Conservation (phyloP, 2,329 filamentous ascomycete genomes). For the Berkeleyomyces basicola region DNA sequence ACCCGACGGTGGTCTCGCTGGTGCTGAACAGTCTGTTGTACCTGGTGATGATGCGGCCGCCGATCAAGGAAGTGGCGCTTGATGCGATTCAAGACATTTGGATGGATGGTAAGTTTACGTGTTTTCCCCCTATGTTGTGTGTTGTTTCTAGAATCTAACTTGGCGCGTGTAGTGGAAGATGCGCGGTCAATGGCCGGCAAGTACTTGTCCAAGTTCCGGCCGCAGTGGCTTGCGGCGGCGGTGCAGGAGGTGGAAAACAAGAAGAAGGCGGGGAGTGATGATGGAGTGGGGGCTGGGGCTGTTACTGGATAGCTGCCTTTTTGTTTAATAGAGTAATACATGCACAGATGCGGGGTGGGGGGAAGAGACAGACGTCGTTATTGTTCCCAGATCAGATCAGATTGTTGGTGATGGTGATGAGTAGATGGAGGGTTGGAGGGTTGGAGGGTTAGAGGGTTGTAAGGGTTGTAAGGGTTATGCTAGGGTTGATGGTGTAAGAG, state of each 20-base stretch:
- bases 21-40: constrained; percentile 50
- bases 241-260: constrained; percentile 4
- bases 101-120: constrained; percentile 42
- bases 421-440: too few species aligned
- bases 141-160: not conserved
- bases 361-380: not conserved
- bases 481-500: too few species aligned
- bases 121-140: not conserved
- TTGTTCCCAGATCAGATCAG: not conserved
- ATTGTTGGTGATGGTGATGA: too few species aligned
- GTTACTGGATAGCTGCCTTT: not conserved
- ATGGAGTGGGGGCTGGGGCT: not conserved
- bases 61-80: constrained; percentile 43
- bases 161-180: constrained; percentile 35
- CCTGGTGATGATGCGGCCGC: constrained; percentile 50
- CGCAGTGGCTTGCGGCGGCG: constrained; percentile 29
- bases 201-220: constrained; percentile 44
- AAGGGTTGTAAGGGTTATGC: too few species aligned
- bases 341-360: not conserved
- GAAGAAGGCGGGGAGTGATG: not conserved
- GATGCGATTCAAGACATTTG: constrained; percentile 51
- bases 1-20: constrained; percentile 46
- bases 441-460: too few species aligned
- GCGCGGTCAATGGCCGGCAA: constrained; percentile 45
- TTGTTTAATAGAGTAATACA: too few species aligned